Percentiles rank a stretch among this genome's conserved stretches.
Conservation (phyloP, 345 rosid species). For the Populus davidiana region DNA sequence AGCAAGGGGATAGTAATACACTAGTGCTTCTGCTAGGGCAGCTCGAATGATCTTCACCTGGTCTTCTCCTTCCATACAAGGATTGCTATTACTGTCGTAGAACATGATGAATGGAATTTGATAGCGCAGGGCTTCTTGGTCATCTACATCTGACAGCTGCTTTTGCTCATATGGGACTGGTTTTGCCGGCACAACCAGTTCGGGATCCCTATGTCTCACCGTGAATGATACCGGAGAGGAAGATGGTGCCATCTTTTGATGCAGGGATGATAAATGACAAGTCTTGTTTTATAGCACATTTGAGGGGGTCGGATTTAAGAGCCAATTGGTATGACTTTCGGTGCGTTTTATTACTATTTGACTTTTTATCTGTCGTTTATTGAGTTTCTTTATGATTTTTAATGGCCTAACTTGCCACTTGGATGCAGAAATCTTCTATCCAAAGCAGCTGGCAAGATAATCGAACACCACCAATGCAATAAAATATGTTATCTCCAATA, state of each 20-base stretch:
- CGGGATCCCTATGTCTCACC: neutral
- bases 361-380: too few species aligned
- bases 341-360: too few species aligned
- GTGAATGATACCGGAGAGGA: neutral
- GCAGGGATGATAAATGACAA: too few species aligned
- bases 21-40: slow-evolving; percentile 13
- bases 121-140: slow-evolving; percentile 9
- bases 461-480: too few species aligned
- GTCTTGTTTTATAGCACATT: too few species aligned
- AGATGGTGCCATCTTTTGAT: neutral
- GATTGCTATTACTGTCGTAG: neutral
- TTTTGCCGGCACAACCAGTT: slow-evolving; percentile 4
- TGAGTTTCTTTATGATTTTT: too few species aligned
- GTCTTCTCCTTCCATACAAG: slow-evolving; percentile 4
- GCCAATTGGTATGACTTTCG: too few species aligned
- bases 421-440: too few species aligned
- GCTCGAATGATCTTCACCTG: slow-evolving; percentile 7
- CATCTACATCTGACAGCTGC: slow-evolving; percentile 14
- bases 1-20: slow-evolving; percentile 18
- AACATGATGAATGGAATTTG: slow-evolving; percentile 1
- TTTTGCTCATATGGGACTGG: slow-evolving; percentile 5
- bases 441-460: too few species aligned
- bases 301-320: too few species aligned
- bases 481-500: too few species aligned
- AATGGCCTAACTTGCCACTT: too few species aligned